A percentile compares a stretch with the other conserved stretches of the same genome.
phyloP scores from a whole-genome alignment of 129 eudicot genomes.

The carrot (Daucus carota) region DH1_v3.0 NC_030381.2:41050001-41050500 shows the following conservation, averaged over 20 bases:
- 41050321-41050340: neutral
- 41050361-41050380: slow-evolving; percentile 76
- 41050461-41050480: neutral
- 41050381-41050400: slow-evolving; percentile 88
- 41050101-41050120: neutral
- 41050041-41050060: no score
- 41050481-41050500: neutral
- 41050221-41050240: slow-evolving; percentile 75
- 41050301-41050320: neutral
- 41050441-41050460: neutral
- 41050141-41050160: slow-evolving; percentile 23
- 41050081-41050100: neutral
- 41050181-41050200: slow-evolving; percentile 89
- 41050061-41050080: neutral
- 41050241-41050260: slow-evolving; percentile 76
- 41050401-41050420: slow-evolving; percentile 84
- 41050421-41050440: slow-evolving; percentile 46
- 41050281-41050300: neutral
- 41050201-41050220: slow-evolving; percentile 73
- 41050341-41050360: slow-evolving; percentile 45
- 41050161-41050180: slow-evolving; percentile 86
- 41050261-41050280: neutral
- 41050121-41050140: neutral
- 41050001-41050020: neutral
- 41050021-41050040: neutral